phyloP scores from a whole-genome alignment of 2,329 filamentous ascomycete genomes.

The Mycosphaerella arachidis region DNA sequence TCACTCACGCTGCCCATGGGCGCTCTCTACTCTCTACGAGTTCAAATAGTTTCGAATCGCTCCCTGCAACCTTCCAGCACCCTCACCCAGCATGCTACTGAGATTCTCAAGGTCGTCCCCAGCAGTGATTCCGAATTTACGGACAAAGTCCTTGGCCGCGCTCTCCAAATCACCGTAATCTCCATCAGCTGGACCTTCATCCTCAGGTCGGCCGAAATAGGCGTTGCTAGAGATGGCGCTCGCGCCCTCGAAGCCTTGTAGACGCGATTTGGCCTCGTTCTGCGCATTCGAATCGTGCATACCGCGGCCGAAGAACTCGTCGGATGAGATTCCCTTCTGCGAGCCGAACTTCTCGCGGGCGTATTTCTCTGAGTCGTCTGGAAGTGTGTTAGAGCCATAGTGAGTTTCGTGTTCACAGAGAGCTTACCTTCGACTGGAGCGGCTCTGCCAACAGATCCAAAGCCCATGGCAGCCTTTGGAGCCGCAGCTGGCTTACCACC shows the following conservation, averaged over 20 bases:
- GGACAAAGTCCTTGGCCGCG: conserved; percentile 93
- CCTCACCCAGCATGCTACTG: conserved; percentile 76
- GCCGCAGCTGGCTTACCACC: conserved; percentile 46
- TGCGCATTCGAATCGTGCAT: conserved; percentile 75
- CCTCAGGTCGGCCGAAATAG: conserved; percentile 90
- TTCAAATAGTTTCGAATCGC: conserved; percentile 37
- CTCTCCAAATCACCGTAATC: conserved; percentile 83
- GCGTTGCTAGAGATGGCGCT: conserved; percentile 91
- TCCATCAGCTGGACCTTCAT: conserved; percentile 57
- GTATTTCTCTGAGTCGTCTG: conserved; percentile 73
- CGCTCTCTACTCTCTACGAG: conserved; percentile 12
- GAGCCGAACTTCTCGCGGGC: conserved; percentile 82
- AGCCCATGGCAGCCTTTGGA: conserved; percentile 65
- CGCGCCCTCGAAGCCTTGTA: conserved; percentile 91
- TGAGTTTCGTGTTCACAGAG: neutral
- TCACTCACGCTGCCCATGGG: neutral
- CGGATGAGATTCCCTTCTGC: conserved; percentile 95
- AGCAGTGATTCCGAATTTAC: conserved; percentile 91
- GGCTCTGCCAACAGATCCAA: conserved; percentile 66
- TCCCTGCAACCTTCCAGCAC: conserved; percentile 77
- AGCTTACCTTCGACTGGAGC: conserved; percentile 60
- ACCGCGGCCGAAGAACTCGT: conserved; percentile 96
- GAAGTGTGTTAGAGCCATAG: neutral
- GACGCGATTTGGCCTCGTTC: conserved; percentile 77
- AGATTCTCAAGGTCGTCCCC: conserved; percentile 94